A percentile compares a stretch with the other conserved stretches of the same genome.
phyloP scores from a whole-genome alignment of 2,329 filamentous ascomycete species.

The Fusarium armeniacum region DNA sequence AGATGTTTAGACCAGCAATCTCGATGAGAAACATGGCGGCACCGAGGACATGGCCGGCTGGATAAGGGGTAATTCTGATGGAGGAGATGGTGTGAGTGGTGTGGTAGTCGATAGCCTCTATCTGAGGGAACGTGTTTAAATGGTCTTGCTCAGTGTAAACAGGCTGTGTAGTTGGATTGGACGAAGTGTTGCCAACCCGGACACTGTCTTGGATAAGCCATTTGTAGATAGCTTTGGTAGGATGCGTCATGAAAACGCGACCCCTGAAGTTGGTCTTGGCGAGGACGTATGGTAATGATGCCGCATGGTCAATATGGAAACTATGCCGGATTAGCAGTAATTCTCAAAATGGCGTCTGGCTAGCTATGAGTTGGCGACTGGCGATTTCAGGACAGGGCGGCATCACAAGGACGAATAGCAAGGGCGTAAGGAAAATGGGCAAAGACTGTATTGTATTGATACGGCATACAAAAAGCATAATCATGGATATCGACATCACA shows the following conservation, averaged over 20 bases:
- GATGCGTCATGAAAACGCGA: conserved; percentile 98
- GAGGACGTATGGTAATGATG: conserved; percentile 96
- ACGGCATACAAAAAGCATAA: conserved; percentile 52
- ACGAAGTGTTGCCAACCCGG: conserved; percentile 81
- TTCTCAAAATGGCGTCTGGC: conserved; percentile 29
- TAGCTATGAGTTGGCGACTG: conserved; percentile 31
- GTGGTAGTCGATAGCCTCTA: conserved; percentile 98
- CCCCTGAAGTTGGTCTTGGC: conserved; percentile 98
- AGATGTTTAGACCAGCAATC: conserved; percentile 94
- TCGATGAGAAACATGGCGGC: conserved; percentile 99
- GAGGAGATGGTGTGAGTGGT: conserved; percentile 98
- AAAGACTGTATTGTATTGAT: conserved; percentile 58
- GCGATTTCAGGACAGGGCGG: conserved; percentile 45
- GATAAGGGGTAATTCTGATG: conserved; percentile 96
- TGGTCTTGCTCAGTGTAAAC: conserved; percentile 97
- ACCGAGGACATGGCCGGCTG: conserved; percentile 96
- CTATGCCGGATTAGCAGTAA: conserved; percentile 62
- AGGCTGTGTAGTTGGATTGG: conserved; percentile 75
- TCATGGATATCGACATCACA: conserved; percentile 50
- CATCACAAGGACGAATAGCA: conserved; percentile 49
- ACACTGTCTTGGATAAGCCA: conserved; percentile 99
- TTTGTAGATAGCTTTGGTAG: conserved; percentile 99
- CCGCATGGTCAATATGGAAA: conserved; percentile 99
- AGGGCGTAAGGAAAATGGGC: conserved; percentile 44
- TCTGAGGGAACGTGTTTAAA: conserved; percentile 90